A percentile compares a stretch with the other conserved stretches of the same genome.
Evolutionary conservation across 371 early-diverging fungal species (phyloP).

Genomic region (Mortierella sp.): DNA sequence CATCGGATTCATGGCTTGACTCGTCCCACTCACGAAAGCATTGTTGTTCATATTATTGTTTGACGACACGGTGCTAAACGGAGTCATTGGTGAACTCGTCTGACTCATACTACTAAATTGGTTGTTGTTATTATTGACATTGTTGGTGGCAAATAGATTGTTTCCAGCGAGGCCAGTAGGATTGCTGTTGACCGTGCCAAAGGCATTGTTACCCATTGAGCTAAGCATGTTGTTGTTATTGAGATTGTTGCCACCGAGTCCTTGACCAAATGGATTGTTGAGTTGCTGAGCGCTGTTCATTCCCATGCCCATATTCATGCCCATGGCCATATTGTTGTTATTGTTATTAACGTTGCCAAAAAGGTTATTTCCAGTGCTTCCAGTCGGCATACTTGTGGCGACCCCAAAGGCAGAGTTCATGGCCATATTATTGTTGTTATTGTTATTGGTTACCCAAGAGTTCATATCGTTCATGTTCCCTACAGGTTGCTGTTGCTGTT

Average conservation of each 20-base stretch:
- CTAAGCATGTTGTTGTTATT: conserved; percentile 3
- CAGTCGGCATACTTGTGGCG: conserved; percentile 40
- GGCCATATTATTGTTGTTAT: conserved; percentile 13
- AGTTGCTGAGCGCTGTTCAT: conserved; percentile 16
- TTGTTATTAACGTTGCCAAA: conserved; percentile 28
- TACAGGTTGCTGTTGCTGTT: conserved; percentile 38
- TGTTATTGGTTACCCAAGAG: conserved; percentile 35
- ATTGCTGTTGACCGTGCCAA: conserved; percentile 4
- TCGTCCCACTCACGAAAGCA: conserved; percentile 3
- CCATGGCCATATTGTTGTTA: conserved; percentile 12
- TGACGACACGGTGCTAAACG: background rate
- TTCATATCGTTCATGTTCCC: conserved; percentile 28
- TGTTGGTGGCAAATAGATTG: background rate
- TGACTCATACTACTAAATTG: background rate
- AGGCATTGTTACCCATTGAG: background rate
- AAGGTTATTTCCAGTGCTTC: conserved; percentile 22
- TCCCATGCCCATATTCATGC: conserved; percentile 23
- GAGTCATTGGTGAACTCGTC: conserved; percentile 8
- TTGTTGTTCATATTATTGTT: conserved; percentile 5
- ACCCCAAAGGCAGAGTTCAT: conserved; percentile 40
- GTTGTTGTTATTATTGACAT: conserved; percentile 3
- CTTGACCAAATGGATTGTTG: conserved; percentile 10
- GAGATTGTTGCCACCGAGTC: conserved; percentile 8
- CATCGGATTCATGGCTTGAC: conserved; percentile 18
- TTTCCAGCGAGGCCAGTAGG: background rate